Base-by-base conservation (phyloP, 495 filamentous ascomycete species). In the Penicilliopsis zonata region DNA sequence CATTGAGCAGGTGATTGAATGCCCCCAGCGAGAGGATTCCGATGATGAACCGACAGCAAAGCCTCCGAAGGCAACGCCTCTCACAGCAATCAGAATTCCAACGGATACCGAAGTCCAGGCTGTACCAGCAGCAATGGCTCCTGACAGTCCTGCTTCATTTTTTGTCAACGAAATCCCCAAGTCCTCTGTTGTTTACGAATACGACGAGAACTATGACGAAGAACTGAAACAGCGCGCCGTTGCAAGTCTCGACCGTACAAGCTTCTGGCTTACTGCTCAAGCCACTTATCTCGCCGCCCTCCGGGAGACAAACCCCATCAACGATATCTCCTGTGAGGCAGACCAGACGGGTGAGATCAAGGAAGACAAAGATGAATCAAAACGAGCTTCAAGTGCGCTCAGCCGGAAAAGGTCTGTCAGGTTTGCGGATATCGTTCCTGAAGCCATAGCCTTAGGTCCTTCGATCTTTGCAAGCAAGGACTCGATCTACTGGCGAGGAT, bases 401-500 rank as follows among this genome's bases (percentile, higher is more conserved):
- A 56, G 54, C 10, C 63, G 64, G 35, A 82, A 82, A 54, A 88
- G 82, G 59, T 69, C 73, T 0, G 83, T 87, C 16, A 76, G 78
- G n/a, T 87, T 90, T 43, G 70, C 73, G 16, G 67, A 74, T 7
- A 51, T 70, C 5, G n/a, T n/a, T n/a, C 61, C 65, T 10, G 49
- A 65, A 18, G 46, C 51, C 28, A 52, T 44, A 18, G 62, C 51
- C 20, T 51, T 45, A 14, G 30, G 21, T 9, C 54, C 52, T n/a
- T 36, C 54, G 15, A 28, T 42, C 33, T 64, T 42, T 28, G 50
- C 47, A 51, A 65, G 46, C 63, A 59, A 76, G 46, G 84, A 92
- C 44, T 79, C 80, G 1, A 82, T 87, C n/a, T 94, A 90, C 50
- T 87, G 88, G 66, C 78, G 84, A 38, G 85, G 85, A 16, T 95